phyloP scores from a whole-genome alignment of 495 filamentous ascomycete species.

The Neohortaea acidophila region DNA sequence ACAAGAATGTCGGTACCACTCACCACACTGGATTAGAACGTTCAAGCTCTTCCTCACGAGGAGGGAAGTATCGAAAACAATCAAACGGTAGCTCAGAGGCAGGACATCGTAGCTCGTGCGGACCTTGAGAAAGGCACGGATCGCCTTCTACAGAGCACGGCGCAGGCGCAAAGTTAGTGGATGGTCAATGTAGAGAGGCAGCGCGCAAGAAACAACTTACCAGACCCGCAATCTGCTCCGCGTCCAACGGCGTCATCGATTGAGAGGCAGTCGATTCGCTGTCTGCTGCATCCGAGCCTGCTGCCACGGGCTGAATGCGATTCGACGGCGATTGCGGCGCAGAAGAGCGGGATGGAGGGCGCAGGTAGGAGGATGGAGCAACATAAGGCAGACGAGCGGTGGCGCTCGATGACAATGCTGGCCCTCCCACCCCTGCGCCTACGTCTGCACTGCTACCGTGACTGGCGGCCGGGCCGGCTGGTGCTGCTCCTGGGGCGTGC shows the following conservation, averaged over 20 bases:
- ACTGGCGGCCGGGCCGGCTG: no score
- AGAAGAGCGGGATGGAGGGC: conserved; percentile 29
- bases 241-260: conserved; percentile 60
- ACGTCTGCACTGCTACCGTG: no score
- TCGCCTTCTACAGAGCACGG: conserved; percentile 46
- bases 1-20: conserved; percentile 12
- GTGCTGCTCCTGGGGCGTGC: no score
- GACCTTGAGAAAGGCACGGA: conserved; percentile 92
- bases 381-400: conserved; percentile 35
- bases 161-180: conserved; percentile 18
- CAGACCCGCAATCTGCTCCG: conserved; percentile 83
- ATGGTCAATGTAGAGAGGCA: neutral
- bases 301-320: neutral
- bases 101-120: conserved; percentile 96
- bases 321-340: neutral
- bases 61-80: conserved; percentile 86
- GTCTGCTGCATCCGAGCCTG: neutral
- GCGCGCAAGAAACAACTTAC: conserved; percentile 39
- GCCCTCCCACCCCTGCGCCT: no score
- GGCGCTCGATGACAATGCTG: no score
- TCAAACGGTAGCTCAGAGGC: conserved; percentile 90
- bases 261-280: no score
- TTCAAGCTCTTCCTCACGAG: conserved; percentile 94
- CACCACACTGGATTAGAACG: conserved; percentile 95
- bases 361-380: conserved; percentile 74